These are phyloP conservation scores for Lentinula sp. DNA, from an alignment of 768 basidiomycete genomes.

Conservation along the genomic window DNA sequence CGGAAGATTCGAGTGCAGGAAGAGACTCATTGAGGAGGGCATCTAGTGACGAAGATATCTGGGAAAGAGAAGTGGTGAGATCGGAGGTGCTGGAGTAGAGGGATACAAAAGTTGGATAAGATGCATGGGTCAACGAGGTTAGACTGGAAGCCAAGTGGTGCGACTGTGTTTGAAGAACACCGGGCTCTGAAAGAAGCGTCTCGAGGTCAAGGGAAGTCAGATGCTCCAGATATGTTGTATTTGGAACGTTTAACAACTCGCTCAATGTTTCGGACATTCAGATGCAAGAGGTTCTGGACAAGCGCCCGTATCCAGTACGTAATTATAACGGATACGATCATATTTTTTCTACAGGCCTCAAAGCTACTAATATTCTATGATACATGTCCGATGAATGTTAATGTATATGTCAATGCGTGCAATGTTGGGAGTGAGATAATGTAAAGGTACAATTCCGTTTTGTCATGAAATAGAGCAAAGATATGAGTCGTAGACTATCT, in stretches of 20 bases:
- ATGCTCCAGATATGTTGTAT: slow-evolving; percentile 49
- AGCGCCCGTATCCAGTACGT: not conserved
- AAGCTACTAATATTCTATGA: too few relatives aligned
- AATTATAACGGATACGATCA: too few relatives aligned
- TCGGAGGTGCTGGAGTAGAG: slow-evolving; percentile 76
- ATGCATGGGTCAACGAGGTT: slow-evolving; percentile 84
- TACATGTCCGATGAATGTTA: too few relatives aligned
- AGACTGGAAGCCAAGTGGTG: slow-evolving; percentile 86
- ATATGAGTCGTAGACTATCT: too few relatives aligned
- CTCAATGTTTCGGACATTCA: not conserved
- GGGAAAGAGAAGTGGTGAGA: slow-evolving; percentile 64
- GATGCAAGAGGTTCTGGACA: not conserved
- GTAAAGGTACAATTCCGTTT: too few relatives aligned
- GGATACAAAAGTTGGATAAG: slow-evolving; percentile 89
- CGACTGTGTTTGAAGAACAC: slow-evolving; percentile 73
- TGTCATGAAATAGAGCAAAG: too few relatives aligned
- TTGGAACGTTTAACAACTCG: not conserved
- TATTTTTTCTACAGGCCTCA: too few relatives aligned
- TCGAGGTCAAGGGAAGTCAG: slow-evolving; percentile 62
- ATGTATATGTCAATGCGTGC: too few relatives aligned
- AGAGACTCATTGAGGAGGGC: slow-evolving; percentile 60
- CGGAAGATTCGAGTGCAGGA: slow-evolving; percentile 71
- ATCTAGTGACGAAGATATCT: slow-evolving; percentile 70
- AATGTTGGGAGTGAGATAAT: too few relatives aligned
- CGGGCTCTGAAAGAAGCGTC: slow-evolving; percentile 69